These are phyloP conservation scores for Alternaria panax DNA, from an alignment of 2,329 filamentous ascomycete species.

Conservation along the genomic window DNA sequence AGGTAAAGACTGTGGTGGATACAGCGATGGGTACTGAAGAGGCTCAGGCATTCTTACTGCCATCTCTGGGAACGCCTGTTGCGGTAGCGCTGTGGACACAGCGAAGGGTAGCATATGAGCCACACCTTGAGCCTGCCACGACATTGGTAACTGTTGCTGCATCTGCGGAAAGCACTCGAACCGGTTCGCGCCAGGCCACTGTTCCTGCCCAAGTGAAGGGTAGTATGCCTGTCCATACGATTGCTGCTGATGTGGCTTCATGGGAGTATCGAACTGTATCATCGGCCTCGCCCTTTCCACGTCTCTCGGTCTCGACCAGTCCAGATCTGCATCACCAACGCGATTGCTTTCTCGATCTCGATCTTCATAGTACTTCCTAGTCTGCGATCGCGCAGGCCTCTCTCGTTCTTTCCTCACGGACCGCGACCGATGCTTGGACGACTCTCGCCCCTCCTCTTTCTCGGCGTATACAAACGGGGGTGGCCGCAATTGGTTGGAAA, in stretches of 20 bases:
- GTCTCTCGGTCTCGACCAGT: conserved; percentile 1
- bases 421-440: conserved; percentile 2
- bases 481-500: not conserved
- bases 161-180: not conserved
- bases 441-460: conserved; percentile 6
- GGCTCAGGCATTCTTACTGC: conserved; percentile 1
- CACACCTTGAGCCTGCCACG: conserved; percentile 4
- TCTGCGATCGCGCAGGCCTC: not conserved
- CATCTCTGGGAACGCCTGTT: not conserved
- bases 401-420: conserved; percentile 5
- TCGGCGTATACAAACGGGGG: conserved; percentile 4
- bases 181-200: not conserved
- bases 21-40: conserved; percentile 1
- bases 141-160: not conserved
- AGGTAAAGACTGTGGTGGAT: conserved; percentile 3
- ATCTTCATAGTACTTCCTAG: not conserved
- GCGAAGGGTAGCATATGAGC: not conserved
- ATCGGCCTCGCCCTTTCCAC: not conserved
- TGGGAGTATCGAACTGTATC: conserved; percentile 1
- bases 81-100: not conserved
- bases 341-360: not conserved
- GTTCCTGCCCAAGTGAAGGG: not conserved
- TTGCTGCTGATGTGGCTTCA: conserved; percentile 6
- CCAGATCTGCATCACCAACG: not conserved
- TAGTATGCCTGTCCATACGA: not conserved